Base-by-base conservation (phyloP, 192 early-diverging fungal genomes). In the Coemansia furcata region DNA sequence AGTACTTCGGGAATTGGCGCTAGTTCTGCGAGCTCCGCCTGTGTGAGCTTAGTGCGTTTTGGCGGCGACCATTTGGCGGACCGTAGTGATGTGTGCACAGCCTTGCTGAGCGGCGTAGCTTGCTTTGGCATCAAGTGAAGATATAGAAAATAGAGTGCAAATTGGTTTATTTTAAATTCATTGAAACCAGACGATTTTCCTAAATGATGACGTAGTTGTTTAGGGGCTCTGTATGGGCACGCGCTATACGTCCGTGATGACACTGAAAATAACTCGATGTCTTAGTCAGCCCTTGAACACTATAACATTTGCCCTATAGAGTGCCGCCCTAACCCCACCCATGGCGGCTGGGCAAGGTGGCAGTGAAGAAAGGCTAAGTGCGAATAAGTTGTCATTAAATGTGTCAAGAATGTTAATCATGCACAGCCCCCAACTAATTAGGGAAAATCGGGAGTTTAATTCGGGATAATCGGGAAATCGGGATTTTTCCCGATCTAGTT, bases 1-100 rank as follows among this genome's bases (percentile, higher is more conserved):
- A 84, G 59, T 12, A 61, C 40, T 65, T 84, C 82, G 4, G 82
- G 82, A 21, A 84, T 72, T 11, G 82, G 82, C 71, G 60, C 55
- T n/a, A 79, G 44, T 30, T 37, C 39, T 8, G 68, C 52, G 29
- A 83, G 39, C 29, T 80, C 72, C 0, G 52, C 32, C 10, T 8
- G 40, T 2, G 62, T 68, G 11, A 29, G 66, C 15, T 49, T 63
- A 32, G 58, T 17, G 44, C 46, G 60, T 63, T 61, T 38, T 33
- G 23, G 21, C 43, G 23, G 39, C 23, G 12, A 15, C 29, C 12
- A 21, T 63, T 23, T 12, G 11, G 46, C 32, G 9, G 44, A 47
- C 4, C 44, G 52, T 17, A 55, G 29, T 0, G 52, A 32, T 36
- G 30, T 8, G 15, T 12, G 58, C 58, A 23, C 35, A 1, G 58